Evolutionary conservation across 2,329 filamentous ascomycete genomes (phyloP), one percentile per base, ranked within the genome.

Genomic region (Tolypocladium tropicale): DNA sequence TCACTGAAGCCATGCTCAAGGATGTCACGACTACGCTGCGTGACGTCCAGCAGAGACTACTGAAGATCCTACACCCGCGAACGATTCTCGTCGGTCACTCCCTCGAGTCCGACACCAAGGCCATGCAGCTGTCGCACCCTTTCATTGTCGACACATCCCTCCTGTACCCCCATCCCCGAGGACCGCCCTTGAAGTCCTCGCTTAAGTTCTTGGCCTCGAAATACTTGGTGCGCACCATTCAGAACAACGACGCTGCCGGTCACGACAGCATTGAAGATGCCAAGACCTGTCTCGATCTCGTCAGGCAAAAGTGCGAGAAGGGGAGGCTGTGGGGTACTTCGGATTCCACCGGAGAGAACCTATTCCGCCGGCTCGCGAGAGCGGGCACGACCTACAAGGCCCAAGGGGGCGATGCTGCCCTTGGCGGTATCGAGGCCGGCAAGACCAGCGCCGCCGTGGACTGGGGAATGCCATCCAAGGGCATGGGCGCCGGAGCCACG

Each of bases 191-290:
- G 59, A 97, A 95, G 69, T 91, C 90, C 43, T 90, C 89, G 2
- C 79, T 99, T 55, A 96, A 95, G 72, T 97, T 85, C 78, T 82
- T 99, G 2, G 81, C 88, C 0, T 85, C 93, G 62, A 94, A 93
- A 67, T 95, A 93, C 64, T 80, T 97, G 21, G 81, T 81, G 53
- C 87, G 89, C 56, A 89, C 95, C 68, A 95, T 99, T 54, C 94
- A 99, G 68, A 90, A 89, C 64, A 85, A 84, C 48, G 88, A 87
- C 53, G 77, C 78, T 18, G 68, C 68, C 18, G 94, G 94, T 18
- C 94, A 99, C 68, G 87, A 97, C 76, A 94, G 89, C 57, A 81
- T 96, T 60, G 94, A 99, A 71, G 94, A 99, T 69, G 91, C 94
- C 16, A 85, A 81, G 61, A 91, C 94, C 3, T 95, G 91, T 61